These are phyloP conservation scores for Hypoxylon cercidicola DNA, from an alignment of 495 filamentous ascomycete species.

Conservation along the genomic window DNA sequence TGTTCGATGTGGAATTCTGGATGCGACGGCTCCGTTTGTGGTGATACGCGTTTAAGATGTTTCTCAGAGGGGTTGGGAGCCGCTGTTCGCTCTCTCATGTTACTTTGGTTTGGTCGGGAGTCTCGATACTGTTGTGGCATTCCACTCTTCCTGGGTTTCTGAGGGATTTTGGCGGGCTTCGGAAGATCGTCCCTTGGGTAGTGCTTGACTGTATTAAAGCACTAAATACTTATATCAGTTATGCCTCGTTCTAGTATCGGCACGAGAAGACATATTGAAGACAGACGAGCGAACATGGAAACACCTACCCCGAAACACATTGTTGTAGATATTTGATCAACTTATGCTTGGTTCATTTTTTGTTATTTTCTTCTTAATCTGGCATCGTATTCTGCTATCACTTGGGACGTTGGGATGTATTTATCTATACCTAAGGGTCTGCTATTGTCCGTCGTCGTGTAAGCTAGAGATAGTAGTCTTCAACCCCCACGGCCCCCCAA, in stretches of 20 bases:
- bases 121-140: too few species aligned
- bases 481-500: not conserved
- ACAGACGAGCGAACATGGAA: not conserved
- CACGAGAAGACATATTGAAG: not conserved
- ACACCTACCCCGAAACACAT: slow-evolving; percentile 3
- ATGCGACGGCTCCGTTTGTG: too few species aligned
- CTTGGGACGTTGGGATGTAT: not conserved
- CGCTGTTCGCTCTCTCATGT: too few species aligned
- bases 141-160: too few species aligned
- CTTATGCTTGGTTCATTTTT: not conserved
- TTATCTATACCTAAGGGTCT: not conserved
- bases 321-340: not conserved
- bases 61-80: too few species aligned
- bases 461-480: not conserved
- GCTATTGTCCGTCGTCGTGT: not conserved
- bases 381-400: not conserved
- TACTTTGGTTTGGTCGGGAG: too few species aligned
- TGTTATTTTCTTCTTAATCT: not conserved
- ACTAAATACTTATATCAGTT: not conserved
- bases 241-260: not conserved
- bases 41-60: too few species aligned
- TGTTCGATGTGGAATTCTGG: too few species aligned
- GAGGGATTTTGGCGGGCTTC: too few species aligned
- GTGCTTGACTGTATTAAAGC: too few species aligned
- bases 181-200: too few species aligned